Evolutionary conservation across 1,284 basidiomycete genomes (phyloP).

Genomic region (Ustilago loliicola): DNA sequence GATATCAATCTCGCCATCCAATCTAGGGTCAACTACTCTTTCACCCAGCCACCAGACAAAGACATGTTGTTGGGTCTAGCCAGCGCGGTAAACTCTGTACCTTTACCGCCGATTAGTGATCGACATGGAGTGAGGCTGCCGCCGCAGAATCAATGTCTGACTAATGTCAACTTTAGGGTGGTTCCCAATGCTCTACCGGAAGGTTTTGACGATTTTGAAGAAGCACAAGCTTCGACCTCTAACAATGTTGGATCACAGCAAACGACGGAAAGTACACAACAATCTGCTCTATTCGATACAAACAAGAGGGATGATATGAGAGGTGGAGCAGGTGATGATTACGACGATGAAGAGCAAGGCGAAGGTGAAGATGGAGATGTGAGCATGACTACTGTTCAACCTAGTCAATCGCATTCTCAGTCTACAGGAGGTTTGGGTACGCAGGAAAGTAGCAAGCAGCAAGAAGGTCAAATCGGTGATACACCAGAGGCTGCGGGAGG

Average conservation of each 20-base stretch:
- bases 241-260: not conserved
- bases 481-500: not conserved
- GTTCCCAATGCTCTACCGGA: constrained; percentile 84
- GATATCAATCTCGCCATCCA: constrained; percentile 92
- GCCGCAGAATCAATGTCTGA: constrained; percentile 83
- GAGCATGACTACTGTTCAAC: constrained; percentile 37
- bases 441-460: not conserved
- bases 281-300: constrained; percentile 27
- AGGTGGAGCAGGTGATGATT: constrained; percentile 29
- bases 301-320: not conserved
- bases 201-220: constrained; percentile 42
- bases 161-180: constrained; percentile 91
- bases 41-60: constrained; percentile 91
- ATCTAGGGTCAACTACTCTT: constrained; percentile 92
- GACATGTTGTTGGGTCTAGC: constrained; percentile 92
- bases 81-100: constrained; percentile 87
- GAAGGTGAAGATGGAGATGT: constrained; percentile 31
- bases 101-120: constrained; percentile 92
- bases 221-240: constrained; percentile 5
- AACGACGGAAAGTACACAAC: constrained; percentile 16
- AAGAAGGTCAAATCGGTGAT: not conserved
- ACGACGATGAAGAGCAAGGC: constrained; percentile 33
- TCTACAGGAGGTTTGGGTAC: not conserved
- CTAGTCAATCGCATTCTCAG: constrained; percentile 23
- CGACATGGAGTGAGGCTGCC: constrained; percentile 93